Base-by-base conservation (phyloP, 2,329 filamentous ascomycete genomes). In the Alternaria alternata region DNA sequence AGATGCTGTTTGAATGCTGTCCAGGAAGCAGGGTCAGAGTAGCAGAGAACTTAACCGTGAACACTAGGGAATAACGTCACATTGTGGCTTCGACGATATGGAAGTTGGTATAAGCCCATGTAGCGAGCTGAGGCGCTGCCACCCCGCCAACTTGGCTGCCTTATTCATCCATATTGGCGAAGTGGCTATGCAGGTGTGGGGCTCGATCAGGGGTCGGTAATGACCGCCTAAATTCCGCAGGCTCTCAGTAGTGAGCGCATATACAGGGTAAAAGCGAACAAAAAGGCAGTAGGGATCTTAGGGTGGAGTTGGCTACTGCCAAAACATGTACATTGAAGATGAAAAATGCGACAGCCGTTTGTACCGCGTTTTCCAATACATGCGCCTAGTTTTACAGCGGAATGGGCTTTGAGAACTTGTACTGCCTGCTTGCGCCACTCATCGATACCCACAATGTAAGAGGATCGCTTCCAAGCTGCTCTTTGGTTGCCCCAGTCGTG, bases 381-480 rank as follows among this genome's bases (percentile, higher is more conserved):
- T 20, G 11, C 38, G 41, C 38, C 42, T 39, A 51, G 38, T 41
- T 48, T 54, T 72, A 77, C 30, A 77, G 59, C 36, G 61, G 65
- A 51, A 76, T 51, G 7, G 72, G 52, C 48, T 65, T 69, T 1
- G 69, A 66, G 44, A 80, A 72, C 30, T 59, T 75, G 66, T 79
- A 78, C 6, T 69, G 76, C 7, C 76, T 68, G 26, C 75, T 72
- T 11, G 68, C 65, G 18, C 78, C 78, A 52, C 66, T 75, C 75
- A 80, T 72, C 0, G 73, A 75, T 1, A 78, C 75, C 78, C 78
- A 80, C 8, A 79, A 66, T 1, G 77, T 80, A 39, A 79, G 57
- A 6, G 78, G 78, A 32, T 81, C 79, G 6, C 58, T 80, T n/a
- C 86, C 87, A 18, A 87, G 68, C 73, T 87, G 75, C 68, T 89